Evolutionary conservation across 441 rosid genomes (phyloP), one percentile per base, ranked within the genome.

Genomic region (Syzygium malaccense): DNA sequence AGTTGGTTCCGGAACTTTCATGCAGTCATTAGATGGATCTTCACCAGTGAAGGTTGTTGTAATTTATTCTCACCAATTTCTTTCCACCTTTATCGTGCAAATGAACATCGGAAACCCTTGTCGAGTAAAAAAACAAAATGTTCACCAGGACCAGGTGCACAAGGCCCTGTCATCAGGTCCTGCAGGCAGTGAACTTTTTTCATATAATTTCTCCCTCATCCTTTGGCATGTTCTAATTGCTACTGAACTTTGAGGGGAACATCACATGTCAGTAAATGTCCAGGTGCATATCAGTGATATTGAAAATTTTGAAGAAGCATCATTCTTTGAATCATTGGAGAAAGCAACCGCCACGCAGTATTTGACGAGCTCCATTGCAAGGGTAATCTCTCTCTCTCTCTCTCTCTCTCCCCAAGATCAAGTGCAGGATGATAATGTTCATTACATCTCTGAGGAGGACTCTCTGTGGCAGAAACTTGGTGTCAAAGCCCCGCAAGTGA

Each of bases 281-380:
- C 91, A 98, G 99, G 99, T 96, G 90, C 95, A 94, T 88, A 99
- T 98, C 88, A 95, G 91, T 88, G 91, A 91, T 87, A 92, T 94
- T 87, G 98, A 93, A 88, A 96, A 94, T 92, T 93, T 98, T 55
- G 96, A 97, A 92, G 97, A 96, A 78, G 99, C 99, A 57, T 96
- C 97, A 8, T 95, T 98, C 94, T 97, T 97, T 45, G 99, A 97
- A 92, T 97, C 99, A 62, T 97, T 91, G 88, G 99, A 97, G 94
- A 92, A 93, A 92, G 98, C 98, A 28, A 99, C 95, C 89, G 94
- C 99, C 87, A 91, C 90, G 90, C 98, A 93, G 57, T 98, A 93
- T 88, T 91, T 97, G 88, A 93, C 98, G 48, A 92, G 94, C 91
- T 93, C 95, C 87, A 95, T 97, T 89, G 99, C 98, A 49, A 90